phyloP scores from a whole-genome alignment of 2,329 filamentous ascomycete genomes.

The Alternaria gaisen region DNA sequence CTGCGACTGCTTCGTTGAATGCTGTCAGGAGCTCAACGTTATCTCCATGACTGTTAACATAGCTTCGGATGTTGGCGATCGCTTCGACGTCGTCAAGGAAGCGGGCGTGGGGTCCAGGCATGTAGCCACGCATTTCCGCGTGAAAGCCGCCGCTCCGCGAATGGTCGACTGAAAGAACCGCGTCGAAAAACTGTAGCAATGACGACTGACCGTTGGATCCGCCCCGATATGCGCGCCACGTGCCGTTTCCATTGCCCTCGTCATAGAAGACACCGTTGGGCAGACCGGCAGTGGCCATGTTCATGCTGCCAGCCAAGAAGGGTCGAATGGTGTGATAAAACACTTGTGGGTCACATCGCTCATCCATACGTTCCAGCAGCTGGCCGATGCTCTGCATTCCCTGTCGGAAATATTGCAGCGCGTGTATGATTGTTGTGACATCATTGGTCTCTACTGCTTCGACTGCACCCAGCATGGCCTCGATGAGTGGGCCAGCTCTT shows the following conservation, averaged over 20 bases:
- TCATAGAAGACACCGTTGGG: conserved; percentile 64
- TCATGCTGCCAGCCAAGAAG: conserved; percentile 62
- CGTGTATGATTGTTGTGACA: conserved; percentile 47
- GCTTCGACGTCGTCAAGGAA: conserved; percentile 59
- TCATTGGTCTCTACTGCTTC: conserved; percentile 55
- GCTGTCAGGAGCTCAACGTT: conserved; percentile 51
- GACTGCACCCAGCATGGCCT: conserved; percentile 58
- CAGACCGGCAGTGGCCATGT: conserved; percentile 61
- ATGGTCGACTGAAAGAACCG: conserved; percentile 61
- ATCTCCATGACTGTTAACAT: conserved; percentile 46
- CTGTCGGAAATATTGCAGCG: conserved; percentile 53
- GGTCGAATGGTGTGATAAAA: conserved; percentile 64
- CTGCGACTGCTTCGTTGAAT: conserved; percentile 58
- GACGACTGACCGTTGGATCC: conserved; percentile 66
- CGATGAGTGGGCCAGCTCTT: conserved; percentile 57
- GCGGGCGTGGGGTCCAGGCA: conserved; percentile 62
- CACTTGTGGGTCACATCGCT: conserved; percentile 57
- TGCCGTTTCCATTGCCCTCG: conserved; percentile 57
- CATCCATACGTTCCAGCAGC: conserved; percentile 61
- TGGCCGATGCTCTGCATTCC: conserved; percentile 52
- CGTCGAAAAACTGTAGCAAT: conserved; percentile 63
- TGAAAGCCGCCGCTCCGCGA: conserved; percentile 47
- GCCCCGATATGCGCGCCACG: conserved; percentile 62
- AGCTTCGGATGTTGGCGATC: conserved; percentile 58
- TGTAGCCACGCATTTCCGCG: conserved; percentile 63